phyloP scores from a whole-genome alignment of 2,329 filamentous ascomycete species.

The Didymellaceae sp. region DNA sequence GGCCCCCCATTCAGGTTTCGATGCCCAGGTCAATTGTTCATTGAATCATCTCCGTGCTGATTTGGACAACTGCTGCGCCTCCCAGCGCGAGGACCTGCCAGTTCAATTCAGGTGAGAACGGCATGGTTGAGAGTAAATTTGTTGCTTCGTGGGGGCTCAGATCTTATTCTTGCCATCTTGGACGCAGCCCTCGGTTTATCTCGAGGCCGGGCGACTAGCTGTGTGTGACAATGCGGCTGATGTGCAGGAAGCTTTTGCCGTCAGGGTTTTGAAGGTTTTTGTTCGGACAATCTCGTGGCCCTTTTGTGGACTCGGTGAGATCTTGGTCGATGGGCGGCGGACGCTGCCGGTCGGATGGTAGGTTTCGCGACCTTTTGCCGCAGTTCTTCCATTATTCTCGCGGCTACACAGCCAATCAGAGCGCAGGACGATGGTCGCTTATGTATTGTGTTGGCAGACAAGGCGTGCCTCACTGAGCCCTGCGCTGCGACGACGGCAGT shows the following conservation, averaged over 20 bases:
- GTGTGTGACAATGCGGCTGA: neutral
- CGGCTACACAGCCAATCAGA: slow-evolving; percentile 16
- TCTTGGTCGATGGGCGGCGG: slow-evolving; percentile 6
- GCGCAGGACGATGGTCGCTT: neutral
- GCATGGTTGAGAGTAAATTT: neutral
- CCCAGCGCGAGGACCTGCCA: neutral
- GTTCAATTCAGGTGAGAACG: neutral
- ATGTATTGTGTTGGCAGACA: neutral
- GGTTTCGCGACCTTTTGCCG: slow-evolving; percentile 16
- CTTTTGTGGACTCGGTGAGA: slow-evolving; percentile 10
- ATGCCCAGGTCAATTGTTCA: slow-evolving; percentile 13
- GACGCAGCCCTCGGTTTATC: neutral
- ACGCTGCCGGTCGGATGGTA: slow-evolving; percentile 19
- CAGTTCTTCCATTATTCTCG: slow-evolving; percentile 1
- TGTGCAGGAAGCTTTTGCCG: neutral
- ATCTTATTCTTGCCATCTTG: neutral
- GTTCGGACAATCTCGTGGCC: slow-evolving; percentile 3
- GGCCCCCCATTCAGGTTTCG: slow-evolving; percentile 8
- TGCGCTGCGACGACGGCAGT: slow-evolving; percentile 3
- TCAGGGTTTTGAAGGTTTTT: neutral
- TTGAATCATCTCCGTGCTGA: slow-evolving; percentile 13
- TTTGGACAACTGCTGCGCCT: slow-evolving; percentile 5
- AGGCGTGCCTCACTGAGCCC: neutral
- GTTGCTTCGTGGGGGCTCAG: too few species aligned
- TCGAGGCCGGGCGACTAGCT: neutral